A percentile compares a stretch with the other conserved stretches of the same genome.
Conservation (phyloP, 2,329 filamentous ascomycete genomes). For the Karstenula rhodostoma region DNA sequence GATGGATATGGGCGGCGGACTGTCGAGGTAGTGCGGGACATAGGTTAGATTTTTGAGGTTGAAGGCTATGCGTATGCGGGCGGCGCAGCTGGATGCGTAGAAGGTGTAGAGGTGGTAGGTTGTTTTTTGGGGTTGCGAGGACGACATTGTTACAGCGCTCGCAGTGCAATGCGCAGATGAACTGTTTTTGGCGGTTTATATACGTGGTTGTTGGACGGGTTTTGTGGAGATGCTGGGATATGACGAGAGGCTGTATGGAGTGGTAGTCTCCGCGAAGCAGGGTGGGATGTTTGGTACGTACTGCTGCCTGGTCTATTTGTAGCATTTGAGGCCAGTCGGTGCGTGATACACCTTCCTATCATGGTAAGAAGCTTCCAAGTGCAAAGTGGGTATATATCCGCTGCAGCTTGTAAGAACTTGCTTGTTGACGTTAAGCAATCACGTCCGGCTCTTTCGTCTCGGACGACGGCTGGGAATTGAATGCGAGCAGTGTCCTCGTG, state of each 20-base stretch:
- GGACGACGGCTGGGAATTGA: too few species aligned
- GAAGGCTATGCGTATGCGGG: constrained; percentile 67
- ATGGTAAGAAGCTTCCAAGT: not conserved
- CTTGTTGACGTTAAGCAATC: not conserved
- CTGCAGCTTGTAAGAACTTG: not conserved
- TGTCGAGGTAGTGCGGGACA: constrained; percentile 65
- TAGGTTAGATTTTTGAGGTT: constrained; percentile 62
- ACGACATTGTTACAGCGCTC: not conserved
- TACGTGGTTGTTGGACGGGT: too few species aligned
- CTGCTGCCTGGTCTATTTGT: not conserved
- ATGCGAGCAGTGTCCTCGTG: too few species aligned
- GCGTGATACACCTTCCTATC: not conserved
- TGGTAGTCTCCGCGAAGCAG: not conserved
- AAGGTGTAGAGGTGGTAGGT: constrained; percentile 63
- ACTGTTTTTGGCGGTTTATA: too few species aligned
- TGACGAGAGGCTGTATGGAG: not conserved
- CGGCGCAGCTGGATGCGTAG: constrained; percentile 70
- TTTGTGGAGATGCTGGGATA: too few species aligned
- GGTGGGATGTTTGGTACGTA: not conserved
- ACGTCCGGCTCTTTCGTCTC: not conserved
- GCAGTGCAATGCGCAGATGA: too few species aligned
- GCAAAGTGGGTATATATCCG: not conserved
- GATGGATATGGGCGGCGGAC: too few species aligned
- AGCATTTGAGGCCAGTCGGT: not conserved
- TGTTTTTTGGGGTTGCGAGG: not conserved